A percentile compares a stretch with the other conserved stretches of the same genome.
Evolutionary conservation across 2,329 filamentous ascomycete species (phyloP).

Genomic region (Penicillium sp.): DNA sequence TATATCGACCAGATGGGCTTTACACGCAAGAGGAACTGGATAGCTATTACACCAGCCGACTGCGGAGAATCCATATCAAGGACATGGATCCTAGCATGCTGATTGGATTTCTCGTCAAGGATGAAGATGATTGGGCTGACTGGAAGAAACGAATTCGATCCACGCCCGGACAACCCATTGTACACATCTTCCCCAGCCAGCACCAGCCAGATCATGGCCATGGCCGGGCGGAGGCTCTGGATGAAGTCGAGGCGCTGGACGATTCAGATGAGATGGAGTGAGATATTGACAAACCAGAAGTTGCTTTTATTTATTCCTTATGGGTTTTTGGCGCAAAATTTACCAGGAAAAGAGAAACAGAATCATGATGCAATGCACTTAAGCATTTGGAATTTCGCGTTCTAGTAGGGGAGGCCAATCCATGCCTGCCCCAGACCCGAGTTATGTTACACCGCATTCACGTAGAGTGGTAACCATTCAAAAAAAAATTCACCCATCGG

Average conservation of each 20-base stretch:
- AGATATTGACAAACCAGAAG: neutral
- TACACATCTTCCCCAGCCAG: constrained; percentile 75
- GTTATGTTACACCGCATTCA: constrained; percentile 47
- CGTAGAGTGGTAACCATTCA: constrained; percentile 40
- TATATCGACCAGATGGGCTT: constrained; percentile 55
- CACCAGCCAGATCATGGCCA: constrained; percentile 52
- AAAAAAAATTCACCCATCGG: constrained; percentile 41
- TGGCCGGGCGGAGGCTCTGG: constrained; percentile 71
- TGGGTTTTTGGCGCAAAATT: no score
- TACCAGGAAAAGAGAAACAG: constrained; percentile 3
- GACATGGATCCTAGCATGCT: constrained; percentile 99
- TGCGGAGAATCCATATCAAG: constrained; percentile 76
- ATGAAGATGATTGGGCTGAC: constrained; percentile 76
- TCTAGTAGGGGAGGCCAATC: constrained; percentile 32
- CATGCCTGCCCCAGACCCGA: constrained; percentile 36
- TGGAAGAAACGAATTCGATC: constrained; percentile 77
- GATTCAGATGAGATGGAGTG: constrained; percentile 50
- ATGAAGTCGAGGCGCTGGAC: constrained; percentile 87
- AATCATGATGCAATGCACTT: constrained; percentile 24
- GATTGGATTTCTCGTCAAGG: constrained; percentile 82
- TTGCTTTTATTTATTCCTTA: neutral
- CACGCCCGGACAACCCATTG: constrained; percentile 77
- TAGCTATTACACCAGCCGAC: constrained; percentile 80
- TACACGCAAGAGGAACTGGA: constrained; percentile 70
- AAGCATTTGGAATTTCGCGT: constrained; percentile 36